Base-by-base conservation (phyloP, 495 filamentous ascomycete genomes). In the Collariella sp. region DNA sequence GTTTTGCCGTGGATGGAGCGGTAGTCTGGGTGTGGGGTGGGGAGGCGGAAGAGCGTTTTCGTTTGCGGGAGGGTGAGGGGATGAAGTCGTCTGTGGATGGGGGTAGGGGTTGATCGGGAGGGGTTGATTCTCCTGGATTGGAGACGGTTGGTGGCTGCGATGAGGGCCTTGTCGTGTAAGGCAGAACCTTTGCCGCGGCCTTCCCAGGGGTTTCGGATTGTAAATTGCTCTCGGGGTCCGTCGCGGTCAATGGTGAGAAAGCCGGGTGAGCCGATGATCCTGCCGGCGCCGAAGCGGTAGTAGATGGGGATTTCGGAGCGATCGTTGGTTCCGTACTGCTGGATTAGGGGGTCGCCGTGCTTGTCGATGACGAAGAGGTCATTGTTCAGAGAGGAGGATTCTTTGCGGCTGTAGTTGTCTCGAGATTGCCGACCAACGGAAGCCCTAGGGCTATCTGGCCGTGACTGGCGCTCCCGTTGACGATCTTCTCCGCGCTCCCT, bases 1-100 rank as follows among this genome's bases (percentile, higher is more conserved):
- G 77, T 76, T 63, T 83, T 84, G 19, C 80, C 80, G 50, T 85
- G 72, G 16, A 91, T 83, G 23, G 86, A 89, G 36, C 86, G 78
- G 59, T 89, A 91, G 42, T 83, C 76, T 48, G 75, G 74, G 70
- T 9, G 82, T 29, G 20, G 10, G 18, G 46, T 58, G 0, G 62
- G 20, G 54, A 56, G 31, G 44, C 56, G 9, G 55, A 49, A n/a
- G 39, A 55, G 41, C 73, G 68, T 56, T 69, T 69, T 22, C 72
- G 68, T 55, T 76, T 76, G 20, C 52, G 70, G n/a, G 69, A 63
- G 3, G 66, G 42, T 15, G 75, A 58, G 3, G 69, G 39, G 35
- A 77, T 60, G 44, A 66, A 75, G 43, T 73, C 72, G 13, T 74
- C 67, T 3, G 60, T 45, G 5, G 56, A 22, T 7, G 56, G 16